Evolutionary conservation across 495 filamentous ascomycete species (phyloP), one percentile per base, ranked within the genome.

Genomic region (Aspergillus biplanus): DNA sequence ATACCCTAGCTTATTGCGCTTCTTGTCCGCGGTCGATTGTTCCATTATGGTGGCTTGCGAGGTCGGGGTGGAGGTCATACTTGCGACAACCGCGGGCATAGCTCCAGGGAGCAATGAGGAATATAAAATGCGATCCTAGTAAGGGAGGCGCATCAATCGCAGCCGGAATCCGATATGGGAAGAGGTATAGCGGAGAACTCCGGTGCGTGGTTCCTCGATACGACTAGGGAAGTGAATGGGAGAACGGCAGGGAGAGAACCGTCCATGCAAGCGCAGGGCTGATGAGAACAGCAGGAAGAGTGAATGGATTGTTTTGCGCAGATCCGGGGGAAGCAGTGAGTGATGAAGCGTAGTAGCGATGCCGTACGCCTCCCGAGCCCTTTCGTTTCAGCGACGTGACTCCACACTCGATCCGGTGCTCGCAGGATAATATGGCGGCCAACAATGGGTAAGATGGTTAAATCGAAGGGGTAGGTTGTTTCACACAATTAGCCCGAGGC

Each of bases 1-100:
- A 75, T 99, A 99, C 34, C 95, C 95, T 57, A 99, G 83, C 77
- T 96, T 98, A 74, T 98, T 99, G 68, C 95, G 89, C 74, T 91
- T 90, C 78, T 95, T 97, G 69, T 97, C 93, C 47, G 75, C 74
- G 65, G 69, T 72, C 52, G 78, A 75, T 52, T 69, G 69, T 63
- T 77, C 80, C 75, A 76, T 77, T 69, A 77, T 67, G 52, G 73
- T 67, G 63, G 81, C 78, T 64, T 87, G 85, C 65, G 88, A 85
- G 76, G 83, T 89, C 67, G 89, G 85, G 65, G 85, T 89, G 66
- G 90, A 89, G 65, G 84, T 76, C 62, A 87, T 86, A 65, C 83
- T 81, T 75, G 87, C 87, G 65, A 91, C 70, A 58, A 75, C 77
- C 46, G 73, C 67, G 64, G 75, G 72, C 72, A 79, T 80, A 69